Evolutionary conservation across 2,329 filamentous ascomycete species (phyloP).

Genomic region (Paraphoma sp.): DNA sequence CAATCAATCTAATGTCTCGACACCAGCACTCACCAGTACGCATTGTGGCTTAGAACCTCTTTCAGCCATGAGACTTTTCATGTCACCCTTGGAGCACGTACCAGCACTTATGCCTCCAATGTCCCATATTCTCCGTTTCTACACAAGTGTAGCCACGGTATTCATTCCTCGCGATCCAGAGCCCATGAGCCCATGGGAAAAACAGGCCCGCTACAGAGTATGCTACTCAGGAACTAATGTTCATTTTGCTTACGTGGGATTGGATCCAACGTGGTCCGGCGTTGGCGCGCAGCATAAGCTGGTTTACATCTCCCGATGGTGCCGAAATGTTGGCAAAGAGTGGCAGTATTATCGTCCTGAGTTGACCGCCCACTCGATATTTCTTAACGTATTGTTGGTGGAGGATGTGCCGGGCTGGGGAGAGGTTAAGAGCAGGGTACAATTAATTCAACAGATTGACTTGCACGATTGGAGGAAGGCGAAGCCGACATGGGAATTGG

Average conservation of each 20-base stretch:
- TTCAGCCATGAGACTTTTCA: too few species aligned
- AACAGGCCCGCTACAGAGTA: not conserved
- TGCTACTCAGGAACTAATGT: not conserved
- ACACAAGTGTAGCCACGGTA: slow-evolving; percentile 8
- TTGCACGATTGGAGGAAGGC: not conserved
- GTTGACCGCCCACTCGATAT: not conserved
- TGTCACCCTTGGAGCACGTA: not conserved
- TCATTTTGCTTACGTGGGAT: not conserved
- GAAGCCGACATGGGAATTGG: slow-evolving; percentile 3
- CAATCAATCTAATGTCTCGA: too few species aligned
- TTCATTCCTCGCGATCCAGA: not conserved
- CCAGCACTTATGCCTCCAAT: slow-evolving; percentile 1
- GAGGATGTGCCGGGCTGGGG: slow-evolving; percentile 4
- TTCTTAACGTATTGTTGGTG: slow-evolving; percentile 1
- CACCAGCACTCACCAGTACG: too few species aligned
- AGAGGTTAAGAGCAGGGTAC: not conserved
- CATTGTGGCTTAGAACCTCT: too few species aligned
- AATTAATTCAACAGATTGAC: not conserved
- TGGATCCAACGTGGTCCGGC: slow-evolving; percentile 1
- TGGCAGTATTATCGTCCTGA: not conserved
- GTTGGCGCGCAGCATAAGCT: not conserved
- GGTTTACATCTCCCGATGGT: slow-evolving; percentile 6
- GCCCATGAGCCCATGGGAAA: not conserved
- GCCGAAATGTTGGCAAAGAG: not conserved
- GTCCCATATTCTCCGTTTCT: slow-evolving; percentile 7